phyloP scores from a whole-genome alignment of 2,329 filamentous ascomycete genomes.

The Sordariomycetes sp. region DNA sequence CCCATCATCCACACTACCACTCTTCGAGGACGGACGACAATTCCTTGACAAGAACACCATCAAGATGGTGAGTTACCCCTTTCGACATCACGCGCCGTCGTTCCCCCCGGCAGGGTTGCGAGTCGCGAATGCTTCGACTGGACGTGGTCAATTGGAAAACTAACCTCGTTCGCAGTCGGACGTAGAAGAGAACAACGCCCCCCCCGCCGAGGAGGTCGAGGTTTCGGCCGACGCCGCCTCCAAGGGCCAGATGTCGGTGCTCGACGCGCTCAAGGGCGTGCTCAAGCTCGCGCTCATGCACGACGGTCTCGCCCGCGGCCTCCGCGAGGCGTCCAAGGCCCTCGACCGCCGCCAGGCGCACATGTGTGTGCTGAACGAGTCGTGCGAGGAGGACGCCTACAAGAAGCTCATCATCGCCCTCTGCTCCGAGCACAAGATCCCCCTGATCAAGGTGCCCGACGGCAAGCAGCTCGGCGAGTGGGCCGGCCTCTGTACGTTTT shows the following conservation, averaged over 20 bases:
- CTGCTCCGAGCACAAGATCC: constrained; percentile 99
- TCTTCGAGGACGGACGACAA: constrained; percentile 62
- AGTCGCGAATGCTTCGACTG: neutral
- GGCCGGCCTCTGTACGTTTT: constrained; percentile 92
- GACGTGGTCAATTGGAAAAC: neutral
- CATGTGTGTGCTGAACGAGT: constrained; percentile 99
- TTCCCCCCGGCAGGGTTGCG: neutral
- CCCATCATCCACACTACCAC: constrained; percentile 15
- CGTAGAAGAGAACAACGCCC: constrained; percentile 98
- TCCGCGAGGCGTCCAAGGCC: constrained; percentile 97
- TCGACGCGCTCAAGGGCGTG: constrained; percentile 97
- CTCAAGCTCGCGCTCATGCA: constrained; percentile 98
- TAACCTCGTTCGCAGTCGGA: constrained; percentile 61
- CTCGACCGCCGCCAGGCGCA: constrained; percentile 97
- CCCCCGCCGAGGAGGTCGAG: constrained; percentile 74
- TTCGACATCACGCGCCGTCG: neutral
- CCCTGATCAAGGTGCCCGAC: constrained; percentile 98
- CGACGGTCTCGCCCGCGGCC: constrained; percentile 96
- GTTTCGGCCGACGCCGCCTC: constrained; percentile 81
- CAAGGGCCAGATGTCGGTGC: constrained; percentile 93
- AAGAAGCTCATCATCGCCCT: constrained; percentile 99
- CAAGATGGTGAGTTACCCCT: constrained; percentile 47
- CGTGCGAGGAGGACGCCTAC: constrained; percentile 99
- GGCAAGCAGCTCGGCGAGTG: constrained; percentile 99
- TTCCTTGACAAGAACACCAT: constrained; percentile 31